A percentile compares a stretch with the other conserved stretches of the same genome.
These are phyloP conservation scores for Daedaleopsis nitida DNA, from an alignment of 768 basidiomycete genomes.

Conservation along the genomic window DNA sequence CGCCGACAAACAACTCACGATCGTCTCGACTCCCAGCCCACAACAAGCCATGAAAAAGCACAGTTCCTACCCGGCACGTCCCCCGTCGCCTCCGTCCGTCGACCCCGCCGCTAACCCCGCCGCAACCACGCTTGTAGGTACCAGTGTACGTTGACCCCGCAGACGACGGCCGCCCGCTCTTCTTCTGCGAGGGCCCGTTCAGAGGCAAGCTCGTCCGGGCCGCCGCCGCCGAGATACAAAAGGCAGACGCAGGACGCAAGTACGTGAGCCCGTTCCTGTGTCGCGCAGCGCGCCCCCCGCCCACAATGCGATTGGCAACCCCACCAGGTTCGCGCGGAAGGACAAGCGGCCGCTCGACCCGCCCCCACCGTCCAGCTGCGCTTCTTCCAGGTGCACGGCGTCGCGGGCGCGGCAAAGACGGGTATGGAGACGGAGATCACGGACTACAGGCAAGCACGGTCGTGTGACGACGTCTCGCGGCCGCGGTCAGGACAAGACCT, in stretches of 20 bases:
- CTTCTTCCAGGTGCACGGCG: conserved; percentile 22
- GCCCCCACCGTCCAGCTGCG: conserved; percentile 29
- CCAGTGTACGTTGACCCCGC: background rate
- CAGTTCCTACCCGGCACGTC: background rate
- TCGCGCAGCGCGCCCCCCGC: background rate
- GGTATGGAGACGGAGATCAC: conserved; percentile 24
- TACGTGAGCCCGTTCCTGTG: background rate
- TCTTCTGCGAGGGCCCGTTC: conserved; percentile 6
- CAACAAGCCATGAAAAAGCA: too few species aligned
- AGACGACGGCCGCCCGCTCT: background rate
- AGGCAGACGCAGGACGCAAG: conserved; percentile 15
- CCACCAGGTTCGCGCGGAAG: conserved; percentile 25
- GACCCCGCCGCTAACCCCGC: background rate
- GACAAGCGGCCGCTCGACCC: conserved; percentile 30
- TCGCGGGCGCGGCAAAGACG: conserved; percentile 7
- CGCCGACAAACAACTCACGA: too few species aligned
- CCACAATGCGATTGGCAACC: too few species aligned
- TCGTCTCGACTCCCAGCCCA: too few species aligned
- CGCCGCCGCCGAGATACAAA: conserved; percentile 6
- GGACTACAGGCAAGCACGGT: conserved; percentile 21
- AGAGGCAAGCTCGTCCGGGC: conserved; percentile 2
- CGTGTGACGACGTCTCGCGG: too few species aligned
- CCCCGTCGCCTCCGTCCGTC: too few species aligned
- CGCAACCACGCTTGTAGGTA: background rate
- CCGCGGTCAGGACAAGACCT: background rate